Conservation (phyloP, 768 basidiomycete genomes). For the Tricholomella constricta region DNA sequence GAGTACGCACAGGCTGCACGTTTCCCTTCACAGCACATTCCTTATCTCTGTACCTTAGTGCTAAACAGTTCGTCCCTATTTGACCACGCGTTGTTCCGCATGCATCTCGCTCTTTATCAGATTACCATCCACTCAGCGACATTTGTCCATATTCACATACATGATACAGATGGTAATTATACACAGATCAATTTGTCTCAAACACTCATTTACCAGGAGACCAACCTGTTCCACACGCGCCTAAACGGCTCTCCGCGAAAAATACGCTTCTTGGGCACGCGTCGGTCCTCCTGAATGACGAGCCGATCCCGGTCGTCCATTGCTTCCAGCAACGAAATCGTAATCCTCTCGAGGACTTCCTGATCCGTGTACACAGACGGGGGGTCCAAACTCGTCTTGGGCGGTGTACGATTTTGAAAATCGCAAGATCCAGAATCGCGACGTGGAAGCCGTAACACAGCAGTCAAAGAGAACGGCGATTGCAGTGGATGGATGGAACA, state of each 20-base stretch:
- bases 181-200: not conserved
- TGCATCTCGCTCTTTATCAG: not conserved
- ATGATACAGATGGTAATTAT: not conserved
- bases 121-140: too few species aligned
- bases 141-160: too few species aligned
- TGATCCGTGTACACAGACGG: not conserved
- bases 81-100: too few species aligned
- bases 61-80: too few species aligned
- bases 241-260: slow-evolving; percentile 1
- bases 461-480: slow-evolving; percentile 10
- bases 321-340: slow-evolving; percentile 29
- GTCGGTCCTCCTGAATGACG: not conserved
- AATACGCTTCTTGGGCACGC: not conserved
- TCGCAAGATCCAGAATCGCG: not conserved
- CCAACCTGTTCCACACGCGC: slow-evolving; percentile 11
- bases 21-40: not conserved
- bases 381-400: not conserved
- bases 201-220: not conserved
- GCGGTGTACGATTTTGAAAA: not conserved
- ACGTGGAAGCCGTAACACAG: slow-evolving; percentile 1
- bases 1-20: not conserved
- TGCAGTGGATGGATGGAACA: not conserved
- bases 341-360: slow-evolving; percentile 24
- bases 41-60: not conserved
- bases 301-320: slow-evolving; percentile 28